Evolutionary conservation across 1,139 yeast species (phyloP), one percentile per base, ranked within the genome.

Genomic region (Diutina sp.): DNA sequence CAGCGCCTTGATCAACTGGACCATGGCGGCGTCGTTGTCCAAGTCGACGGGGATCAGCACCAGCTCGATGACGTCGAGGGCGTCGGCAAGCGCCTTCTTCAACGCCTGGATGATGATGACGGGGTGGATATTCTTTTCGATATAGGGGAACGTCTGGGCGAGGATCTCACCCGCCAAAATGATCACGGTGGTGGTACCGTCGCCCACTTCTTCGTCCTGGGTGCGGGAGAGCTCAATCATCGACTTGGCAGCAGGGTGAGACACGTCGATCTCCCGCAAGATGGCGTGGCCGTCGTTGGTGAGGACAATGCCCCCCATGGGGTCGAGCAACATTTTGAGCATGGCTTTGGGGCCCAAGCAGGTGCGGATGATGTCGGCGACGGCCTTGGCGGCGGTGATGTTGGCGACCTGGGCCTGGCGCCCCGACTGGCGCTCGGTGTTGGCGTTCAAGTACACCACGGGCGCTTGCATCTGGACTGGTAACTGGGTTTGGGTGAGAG

Each of bases 311-410:
- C 99, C 99, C 41, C 99, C 99, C 93, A 93, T 91, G 57, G 99
- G 99, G 69, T 95, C 99, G 62, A 95, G 78, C 58, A 95, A 77
- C 99, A 95, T 93, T 74, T 95, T 95, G 61, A 93, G 81, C 99
- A 93, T 93, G 54, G 99, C 99, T 71, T 91, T 91, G 56, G 99
- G 99, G n/a, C 99, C 99, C 59, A 93, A 79, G 78, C 99, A 95
- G 38, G 99, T 93, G 70, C 99, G 82, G 65, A 95, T 90, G 66
- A 95, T 91, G 70, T 93, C 98, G 0, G 97, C 95, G 55, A 91
- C 97, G 9, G 99, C 97, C 70, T 95, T 95, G 35, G 99, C 99
- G 1, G 99, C 99, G 8, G 97, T 90, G 72, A 95, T 93, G 67
- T 95, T 95, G 60, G 97, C 89, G 59, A 89, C 80, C 73, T 95